phyloP scores from a whole-genome alignment of 441 rosid genomes.

The Adansonia rubrostipa region DNA sequence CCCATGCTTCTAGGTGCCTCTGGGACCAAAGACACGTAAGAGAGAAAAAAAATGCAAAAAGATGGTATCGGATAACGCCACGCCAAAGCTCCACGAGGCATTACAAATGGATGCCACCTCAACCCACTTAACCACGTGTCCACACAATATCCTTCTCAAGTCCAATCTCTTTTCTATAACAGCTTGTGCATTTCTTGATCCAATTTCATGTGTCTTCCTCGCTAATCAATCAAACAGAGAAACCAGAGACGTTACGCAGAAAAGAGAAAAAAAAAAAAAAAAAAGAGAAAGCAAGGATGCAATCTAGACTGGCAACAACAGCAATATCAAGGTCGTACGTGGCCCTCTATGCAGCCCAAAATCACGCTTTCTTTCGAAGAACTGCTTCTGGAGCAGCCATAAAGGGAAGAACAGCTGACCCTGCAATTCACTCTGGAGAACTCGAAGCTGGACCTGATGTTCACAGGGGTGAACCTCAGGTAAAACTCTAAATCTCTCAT shows the following conservation, averaged over 20 bases:
- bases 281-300: conserved; percentile 35
- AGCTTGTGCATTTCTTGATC: conserved; percentile 1
- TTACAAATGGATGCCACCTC: conserved; percentile 32
- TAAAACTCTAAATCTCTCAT: not conserved
- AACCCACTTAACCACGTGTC: conserved; percentile 34
- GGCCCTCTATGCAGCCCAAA: conserved; percentile 18
- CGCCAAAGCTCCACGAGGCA: conserved; percentile 10
- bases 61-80: not conserved
- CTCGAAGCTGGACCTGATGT: conserved; percentile 43
- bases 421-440: conserved; percentile 45
- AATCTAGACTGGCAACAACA: conserved; percentile 47
- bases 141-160: not conserved
- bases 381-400: conserved; percentile 36
- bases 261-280: not conserved
- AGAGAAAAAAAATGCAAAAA: not conserved
- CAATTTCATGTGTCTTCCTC: not conserved
- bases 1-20: conserved; percentile 27
- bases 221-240: not conserved
- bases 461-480: conserved; percentile 41
- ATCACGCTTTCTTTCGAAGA: conserved; percentile 27
- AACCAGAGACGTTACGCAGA: not conserved
- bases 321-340: conserved; percentile 28
- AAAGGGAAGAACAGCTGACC: conserved; percentile 47
- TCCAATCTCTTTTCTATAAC: conserved; percentile 12
- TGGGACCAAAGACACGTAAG: not conserved